Base-by-base conservation (phyloP, 495 filamentous ascomycete genomes). In the Hypomontagnella monticulosa region DNA sequence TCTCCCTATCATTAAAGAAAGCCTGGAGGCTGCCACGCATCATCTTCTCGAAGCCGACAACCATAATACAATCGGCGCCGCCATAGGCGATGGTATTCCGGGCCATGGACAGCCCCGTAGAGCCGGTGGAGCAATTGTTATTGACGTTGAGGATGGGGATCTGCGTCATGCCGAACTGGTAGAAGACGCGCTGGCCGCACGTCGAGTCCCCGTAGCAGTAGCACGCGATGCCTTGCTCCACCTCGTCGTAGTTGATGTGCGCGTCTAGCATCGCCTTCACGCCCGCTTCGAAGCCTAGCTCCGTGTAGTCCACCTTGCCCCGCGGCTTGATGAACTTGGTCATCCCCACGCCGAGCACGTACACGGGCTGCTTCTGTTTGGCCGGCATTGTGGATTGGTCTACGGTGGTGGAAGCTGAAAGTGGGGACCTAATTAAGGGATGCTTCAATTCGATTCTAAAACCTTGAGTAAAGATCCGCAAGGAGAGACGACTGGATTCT, bases 321-420 rank as follows among this genome's bases (percentile, higher is more conserved):
- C 94, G 86, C 2, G 95, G 95, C 82, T 98, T 99, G 84, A 97
- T 92, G 85, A 99, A 99, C 78, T 96, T 96, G 79, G 95, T 99
- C 89, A 98, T 93, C 76, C 94, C 94, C 67, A 98, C 94, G 79
- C 94, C 94, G 33, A 98, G 87, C 74, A 98, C 91, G 81, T 97
- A 98, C 68, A 75, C 74, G 4, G 80, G 79, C 57, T 78, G 68
- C 58, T 78, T 78, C 36, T 77, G 71, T 55, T 78, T 80, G 71
- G 76, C 76, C 23, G 78, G 76, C 80, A 83, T 83, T 23, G 64
- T 73, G 56, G 33, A 18, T 32, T 54, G n/a, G n/a, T n/a, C n/a
- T n/a, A n/a, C n/a, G n/a, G n/a, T n/a, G n/a, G n/a, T n/a, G 16
- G 19, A 36, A 18, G 1, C 11, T 32, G 10, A 14, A n/a, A 12